A percentile compares a stretch with the other conserved stretches of the same genome.
These are phyloP conservation scores for Pseudoperonospora humuli DNA, from an alignment of 352 stramenopile species.

Conservation along the genomic window DNA sequence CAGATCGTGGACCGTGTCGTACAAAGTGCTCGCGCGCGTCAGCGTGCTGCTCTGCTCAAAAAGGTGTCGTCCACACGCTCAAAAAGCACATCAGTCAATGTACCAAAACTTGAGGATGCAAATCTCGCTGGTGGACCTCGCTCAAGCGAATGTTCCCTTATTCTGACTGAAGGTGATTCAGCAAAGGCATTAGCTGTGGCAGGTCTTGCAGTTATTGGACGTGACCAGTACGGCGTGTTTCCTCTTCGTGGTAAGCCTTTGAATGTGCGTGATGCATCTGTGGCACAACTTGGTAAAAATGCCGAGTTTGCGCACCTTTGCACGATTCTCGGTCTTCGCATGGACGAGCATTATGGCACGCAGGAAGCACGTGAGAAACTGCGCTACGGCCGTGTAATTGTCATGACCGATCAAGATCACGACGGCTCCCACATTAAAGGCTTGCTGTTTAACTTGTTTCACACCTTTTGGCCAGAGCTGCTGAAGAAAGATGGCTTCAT, in stretches of 20 bases:
- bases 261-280: conserved; percentile 84
- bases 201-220: conserved; percentile 95
- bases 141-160: conserved; percentile 92
- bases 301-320: conserved; percentile 94
- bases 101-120: conserved; percentile 98
- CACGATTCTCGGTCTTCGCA: conserved; percentile 97
- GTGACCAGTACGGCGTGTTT: conserved; percentile 98
- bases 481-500: conserved; percentile 93
- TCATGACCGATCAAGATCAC: conserved; percentile 99
- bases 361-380: conserved; percentile 87
- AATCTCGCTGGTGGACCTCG: conserved; percentile 92
- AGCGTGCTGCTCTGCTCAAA: conserved; percentile 89
- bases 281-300: conserved; percentile 88
- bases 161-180: conserved; percentile 99
- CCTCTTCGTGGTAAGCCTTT: conserved; percentile 95
- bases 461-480: conserved; percentile 97
- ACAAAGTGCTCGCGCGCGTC: conserved; percentile 89
- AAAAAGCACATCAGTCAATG: conserved; percentile 73
- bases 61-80: conserved; percentile 74
- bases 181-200: conserved; percentile 99
- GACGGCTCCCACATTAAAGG: conserved; percentile 99
- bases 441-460: conserved; percentile 98
- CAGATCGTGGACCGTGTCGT: conserved; percentile 94
- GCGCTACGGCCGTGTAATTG: conserved; percentile 98
- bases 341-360: conserved; percentile 90